Base-by-base conservation (phyloP, 1,139 yeast species). In the Suhomyces ambrosiae region DNA sequence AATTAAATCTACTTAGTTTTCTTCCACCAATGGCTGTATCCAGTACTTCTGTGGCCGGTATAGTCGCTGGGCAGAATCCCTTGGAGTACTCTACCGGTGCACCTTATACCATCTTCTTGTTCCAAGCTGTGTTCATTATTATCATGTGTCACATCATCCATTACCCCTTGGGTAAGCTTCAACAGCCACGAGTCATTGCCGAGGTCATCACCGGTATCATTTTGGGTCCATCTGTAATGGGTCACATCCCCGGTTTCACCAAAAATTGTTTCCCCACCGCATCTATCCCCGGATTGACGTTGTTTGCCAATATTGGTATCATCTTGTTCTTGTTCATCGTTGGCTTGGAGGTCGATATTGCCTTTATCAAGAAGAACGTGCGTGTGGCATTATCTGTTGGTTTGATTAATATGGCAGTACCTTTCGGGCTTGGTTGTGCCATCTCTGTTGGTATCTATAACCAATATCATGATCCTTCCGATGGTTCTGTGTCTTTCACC, bases 151-250 rank as follows among this genome's bases (percentile, higher is more conserved):
- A 79, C 37, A 21, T 79, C 4, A 50, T 85, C 5, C 81, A 83
- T 50, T 63, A 68, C 33, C 87, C 89, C 0, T 60, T 85, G 16
- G 67, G 79, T 8, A 70, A 60, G 43, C 53, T 85, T 28, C 79
- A 78, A 47, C 92, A 86, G 55, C 95, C 94, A 0, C 69, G 80
- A 40, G 94, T 85, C 28, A 83, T 85, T 38, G 86, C 89, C 5
- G 94, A 85, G 53, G 92, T 85, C 37, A 68, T 85, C 11, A 71
- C 87, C 1, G 95, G 94, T 13, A 80, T 86, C 33, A 50, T 85
- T 2, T 60, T 86, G 37, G 90, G 90, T 0, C 88, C 88, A 1
- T 61, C 79, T 1, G 90, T 76, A 1, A 60, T 86, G 64, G 94
- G 92, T 3, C 78, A 73, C 36, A 76, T 83, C 25, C 88, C 88